phyloP scores from a whole-genome alignment of 1,139 yeast species.

The Geotrichum citri-aurantii region DNA sequence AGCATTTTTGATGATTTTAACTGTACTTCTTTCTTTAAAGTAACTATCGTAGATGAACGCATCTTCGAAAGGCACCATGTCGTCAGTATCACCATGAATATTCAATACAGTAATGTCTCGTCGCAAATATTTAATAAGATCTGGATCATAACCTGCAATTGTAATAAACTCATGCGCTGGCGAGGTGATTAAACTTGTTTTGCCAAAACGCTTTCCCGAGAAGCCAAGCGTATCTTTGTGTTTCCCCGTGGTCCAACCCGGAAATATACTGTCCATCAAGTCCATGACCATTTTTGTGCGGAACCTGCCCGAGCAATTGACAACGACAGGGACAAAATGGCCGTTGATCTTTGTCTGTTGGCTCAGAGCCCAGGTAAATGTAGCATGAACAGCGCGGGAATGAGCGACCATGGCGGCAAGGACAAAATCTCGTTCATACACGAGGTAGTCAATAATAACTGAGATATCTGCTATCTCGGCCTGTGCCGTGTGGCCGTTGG shows the following conservation, averaged over 20 bases:
- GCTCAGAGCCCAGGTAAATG: conserved; percentile 61
- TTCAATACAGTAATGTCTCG: conserved; percentile 52
- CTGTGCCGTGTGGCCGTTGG: conserved; percentile 42
- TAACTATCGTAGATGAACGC: conserved; percentile 52
- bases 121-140: conserved; percentile 40
- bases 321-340: conserved; percentile 51
- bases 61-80: conserved; percentile 59
- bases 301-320: conserved; percentile 71
- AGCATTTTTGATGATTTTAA: conserved; percentile 58
- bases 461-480: conserved; percentile 69
- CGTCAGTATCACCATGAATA: conserved; percentile 66
- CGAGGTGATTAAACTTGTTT: conserved; percentile 39
- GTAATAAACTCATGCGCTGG: conserved; percentile 51
- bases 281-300: conserved; percentile 31
- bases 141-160: conserved; percentile 49
- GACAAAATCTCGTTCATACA: conserved; percentile 28
- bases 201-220: conserved; percentile 48
- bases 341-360: conserved; percentile 37
- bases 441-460: conserved; percentile 39
- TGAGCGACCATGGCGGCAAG: conserved; percentile 59
- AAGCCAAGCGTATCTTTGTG: conserved; percentile 23
- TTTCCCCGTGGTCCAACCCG: conserved; percentile 41
- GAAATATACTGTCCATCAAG: conserved; percentile 33
- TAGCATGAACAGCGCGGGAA: conserved; percentile 75
- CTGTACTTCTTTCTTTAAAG: conserved; percentile 52